Evolutionary conservation across 2,329 filamentous ascomycete species (phyloP).

Genomic region (Fusarium praegraminearum): DNA sequence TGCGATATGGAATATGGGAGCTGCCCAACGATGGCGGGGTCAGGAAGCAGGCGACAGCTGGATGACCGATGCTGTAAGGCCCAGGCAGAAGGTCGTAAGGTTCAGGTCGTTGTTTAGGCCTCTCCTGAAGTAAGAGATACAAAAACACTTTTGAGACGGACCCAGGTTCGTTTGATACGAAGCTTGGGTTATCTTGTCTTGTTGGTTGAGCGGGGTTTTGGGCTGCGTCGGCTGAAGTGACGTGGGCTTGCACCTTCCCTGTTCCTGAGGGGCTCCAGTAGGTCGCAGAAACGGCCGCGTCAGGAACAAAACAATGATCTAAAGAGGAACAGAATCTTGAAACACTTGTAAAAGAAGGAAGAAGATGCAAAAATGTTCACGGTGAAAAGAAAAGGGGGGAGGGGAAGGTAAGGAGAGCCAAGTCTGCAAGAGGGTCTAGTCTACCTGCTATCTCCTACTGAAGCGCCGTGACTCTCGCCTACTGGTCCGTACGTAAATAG

Average conservation of each 20-base stretch:
- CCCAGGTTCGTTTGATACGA: constrained; percentile 4
- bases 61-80: constrained; percentile 14
- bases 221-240: constrained; percentile 22
- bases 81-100: constrained; percentile 17
- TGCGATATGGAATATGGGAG: constrained; percentile 25
- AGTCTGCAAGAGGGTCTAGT: constrained; percentile 23
- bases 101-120: constrained; percentile 12
- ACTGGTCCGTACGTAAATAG: constrained; percentile 12
- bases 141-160: neutral
- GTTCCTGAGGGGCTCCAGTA: constrained; percentile 38
- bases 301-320: constrained; percentile 39
- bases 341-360: neutral
- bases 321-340: constrained; percentile 14
- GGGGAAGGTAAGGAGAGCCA: constrained; percentile 8
- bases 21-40: constrained; percentile 34
- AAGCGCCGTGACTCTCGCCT: constrained; percentile 28
- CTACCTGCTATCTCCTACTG: constrained; percentile 7
- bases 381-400: neutral
- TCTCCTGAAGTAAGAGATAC: constrained; percentile 21
- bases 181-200: constrained; percentile 26
- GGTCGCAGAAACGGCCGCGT: constrained; percentile 50
- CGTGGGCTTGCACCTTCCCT: constrained; percentile 31
- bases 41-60: constrained; percentile 7
- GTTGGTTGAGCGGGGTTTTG: constrained; percentile 45
- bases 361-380: neutral